Conservation (phyloP, 495 filamentous ascomycete genomes). For the Penicillium lagena region DNA sequence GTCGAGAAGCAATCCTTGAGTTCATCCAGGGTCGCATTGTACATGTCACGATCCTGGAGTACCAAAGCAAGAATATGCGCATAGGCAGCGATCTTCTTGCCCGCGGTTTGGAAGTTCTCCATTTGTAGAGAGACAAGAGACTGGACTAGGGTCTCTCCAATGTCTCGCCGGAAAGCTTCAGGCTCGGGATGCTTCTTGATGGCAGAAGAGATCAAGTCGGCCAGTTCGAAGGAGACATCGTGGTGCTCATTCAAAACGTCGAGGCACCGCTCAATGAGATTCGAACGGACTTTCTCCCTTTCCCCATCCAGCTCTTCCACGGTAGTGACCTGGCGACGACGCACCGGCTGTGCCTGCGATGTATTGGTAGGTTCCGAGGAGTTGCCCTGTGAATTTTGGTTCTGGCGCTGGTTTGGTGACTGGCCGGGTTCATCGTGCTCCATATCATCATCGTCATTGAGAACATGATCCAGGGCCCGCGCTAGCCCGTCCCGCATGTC, state of each 20-base stretch:
- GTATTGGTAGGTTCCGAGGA: constrained; percentile 14
- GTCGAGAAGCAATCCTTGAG: constrained; percentile 72
- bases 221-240: constrained; percentile 84
- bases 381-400: constrained; percentile 3
- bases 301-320: constrained; percentile 80
- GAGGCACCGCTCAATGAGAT: constrained; percentile 81
- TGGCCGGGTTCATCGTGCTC: constrained; percentile 21
- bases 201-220: constrained; percentile 75
- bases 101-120: constrained; percentile 61
- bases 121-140: constrained; percentile 78
- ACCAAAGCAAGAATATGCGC: constrained; percentile 88
- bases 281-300: constrained; percentile 62
- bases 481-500: constrained; percentile 28
- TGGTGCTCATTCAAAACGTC: constrained; percentile 84
- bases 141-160: constrained; percentile 75
- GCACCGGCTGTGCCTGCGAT: constrained; percentile 14
- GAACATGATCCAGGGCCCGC: constrained; percentile 28
- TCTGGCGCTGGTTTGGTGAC: constrained; percentile 11
- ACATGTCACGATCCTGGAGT: constrained; percentile 77
- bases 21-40: constrained; percentile 63
- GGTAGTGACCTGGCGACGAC: constrained; percentile 43
- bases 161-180: constrained; percentile 59
- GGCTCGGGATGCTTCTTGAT: constrained; percentile 63
- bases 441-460: constrained; percentile 24
- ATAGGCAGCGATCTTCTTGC: constrained; percentile 86